Base-by-base conservation (phyloP, 805 yeast species). In the Candida ponderosae region DNA sequence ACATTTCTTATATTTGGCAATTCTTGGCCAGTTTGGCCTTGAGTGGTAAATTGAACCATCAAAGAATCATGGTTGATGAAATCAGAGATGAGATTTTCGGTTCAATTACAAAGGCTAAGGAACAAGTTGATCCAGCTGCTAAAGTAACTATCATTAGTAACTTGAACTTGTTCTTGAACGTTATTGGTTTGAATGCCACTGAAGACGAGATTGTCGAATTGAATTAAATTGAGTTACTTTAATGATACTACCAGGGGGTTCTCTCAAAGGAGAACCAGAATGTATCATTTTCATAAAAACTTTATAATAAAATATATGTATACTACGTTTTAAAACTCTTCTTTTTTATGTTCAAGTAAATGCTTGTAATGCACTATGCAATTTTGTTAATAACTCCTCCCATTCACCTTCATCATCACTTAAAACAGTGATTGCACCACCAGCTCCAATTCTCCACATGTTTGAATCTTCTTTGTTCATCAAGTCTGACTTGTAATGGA, bases 371-470 rank as follows among this genome's bases (percentile, higher is more conserved):
- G 90, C 94, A 55, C 90, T 80, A 29, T 79, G 76, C 24, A 93
- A 62, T 58, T 93, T 93, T 11, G 82, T 63, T 33, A 69, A 57
- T 95, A 93, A 82, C 55, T 93, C 99, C 23, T 86, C 88, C 82
- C 93, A 85, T 57, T 93, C 99, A 3, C 81, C 90, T 18, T 74
- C 75, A n/a, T 68, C 64, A 19, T 85, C 77, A 54, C 96, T 86
- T 42, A 93, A 64, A 3, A 88, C 89, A 0, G 97, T 93, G 32
- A 93, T 79, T 15, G 97, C 99, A 4, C 99, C 99, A 14, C 99
- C 99, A 7, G 98, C 98, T 1, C 99, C 99, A 38, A 90, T 75
- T 43, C 87, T 67, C 95, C 96, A 93, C 6, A 62, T 51, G 8
- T 56, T 52, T 3, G 62, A 60, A 13, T 50, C 44, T 1, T 44